Evolutionary conservation across 768 basidiomycete species (phyloP).

Genomic region (Mycena indigotica): DNA sequence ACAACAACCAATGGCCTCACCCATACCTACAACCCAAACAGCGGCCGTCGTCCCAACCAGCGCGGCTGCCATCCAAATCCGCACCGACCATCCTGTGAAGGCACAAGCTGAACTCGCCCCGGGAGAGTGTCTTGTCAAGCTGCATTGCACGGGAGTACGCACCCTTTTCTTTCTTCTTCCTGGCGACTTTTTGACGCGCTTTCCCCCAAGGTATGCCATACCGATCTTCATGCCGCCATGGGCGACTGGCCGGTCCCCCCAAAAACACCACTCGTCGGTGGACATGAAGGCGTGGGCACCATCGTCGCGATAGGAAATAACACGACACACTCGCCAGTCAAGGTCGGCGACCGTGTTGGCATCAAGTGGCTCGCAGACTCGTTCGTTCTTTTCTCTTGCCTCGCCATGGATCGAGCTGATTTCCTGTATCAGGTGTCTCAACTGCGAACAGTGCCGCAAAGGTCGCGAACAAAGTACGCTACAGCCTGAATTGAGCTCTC

Average conservation of each 20-base stretch:
- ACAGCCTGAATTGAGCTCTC: not conserved
- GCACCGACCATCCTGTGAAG: constrained; percentile 57
- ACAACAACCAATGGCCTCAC: constrained; percentile 5
- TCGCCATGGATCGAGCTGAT: not conserved
- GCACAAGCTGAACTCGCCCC: constrained; percentile 57
- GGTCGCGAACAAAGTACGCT: constrained; percentile 79
- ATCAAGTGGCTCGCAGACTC: constrained; percentile 81
- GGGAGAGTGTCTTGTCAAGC: constrained; percentile 75
- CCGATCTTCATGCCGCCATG: constrained; percentile 73
- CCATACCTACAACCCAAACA: constrained; percentile 43
- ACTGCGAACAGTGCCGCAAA: constrained; percentile 76
- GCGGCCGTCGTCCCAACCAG: constrained; percentile 44
- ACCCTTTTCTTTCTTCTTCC: not conserved
- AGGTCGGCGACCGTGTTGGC: constrained; percentile 79
- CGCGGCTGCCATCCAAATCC: constrained; percentile 39
- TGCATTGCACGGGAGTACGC: constrained; percentile 67
- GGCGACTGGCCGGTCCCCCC: constrained; percentile 83
- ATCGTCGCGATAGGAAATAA: constrained; percentile 78
- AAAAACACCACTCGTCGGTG: constrained; percentile 70
- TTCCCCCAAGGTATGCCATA: constrained; percentile 61
- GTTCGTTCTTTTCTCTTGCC: constrained; percentile 21
- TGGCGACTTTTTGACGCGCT: not conserved
- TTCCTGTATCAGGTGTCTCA: constrained; percentile 46
- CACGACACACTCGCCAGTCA: constrained; percentile 60
- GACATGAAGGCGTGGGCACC: constrained; percentile 83